A percentile compares a stretch with the other conserved stretches of the same genome.
phyloP scores from a whole-genome alignment of 345 rosid species.

The Euphorbia pulcherrima region DNA sequence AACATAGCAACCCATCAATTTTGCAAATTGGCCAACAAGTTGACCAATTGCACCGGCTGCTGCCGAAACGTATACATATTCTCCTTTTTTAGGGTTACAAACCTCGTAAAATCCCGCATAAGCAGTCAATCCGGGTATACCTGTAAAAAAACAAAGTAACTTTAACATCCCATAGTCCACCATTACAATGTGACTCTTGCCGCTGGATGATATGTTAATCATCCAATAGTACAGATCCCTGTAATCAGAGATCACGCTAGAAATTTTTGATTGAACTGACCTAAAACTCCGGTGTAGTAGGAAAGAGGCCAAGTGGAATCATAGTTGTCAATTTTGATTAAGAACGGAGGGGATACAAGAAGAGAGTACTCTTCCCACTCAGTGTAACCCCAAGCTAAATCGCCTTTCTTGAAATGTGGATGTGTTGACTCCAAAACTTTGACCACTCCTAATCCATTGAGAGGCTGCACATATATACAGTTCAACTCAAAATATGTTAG shows the following conservation, averaged over 20 bases:
- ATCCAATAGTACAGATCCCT: no score
- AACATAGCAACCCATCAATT: slow-evolving; percentile 28
- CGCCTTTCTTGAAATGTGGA: slow-evolving; percentile 51
- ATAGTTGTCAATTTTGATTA: slow-evolving; percentile 43
- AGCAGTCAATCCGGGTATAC: slow-evolving; percentile 38
- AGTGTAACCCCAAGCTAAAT: slow-evolving; percentile 53
- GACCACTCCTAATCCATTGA: slow-evolving; percentile 54
- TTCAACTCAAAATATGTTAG: not conserved
- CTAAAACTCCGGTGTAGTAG: slow-evolving; percentile 60
- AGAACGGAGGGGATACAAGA: slow-evolving; percentile 25
- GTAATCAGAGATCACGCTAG: no score
- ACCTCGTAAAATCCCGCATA: slow-evolving; percentile 31
- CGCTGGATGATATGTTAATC: no score
- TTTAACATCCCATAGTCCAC: no score
- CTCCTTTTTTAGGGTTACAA: slow-evolving; percentile 32
- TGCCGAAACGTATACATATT: slow-evolving; percentile 21
- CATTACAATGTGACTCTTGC: no score
- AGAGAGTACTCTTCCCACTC: slow-evolving; percentile 67
- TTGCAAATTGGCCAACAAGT: slow-evolving; percentile 36
- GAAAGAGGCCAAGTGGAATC: slow-evolving; percentile 46
- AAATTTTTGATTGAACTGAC: no score
- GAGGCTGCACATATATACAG: slow-evolving; percentile 32
- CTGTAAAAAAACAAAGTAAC: no score
- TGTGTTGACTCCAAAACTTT: slow-evolving; percentile 51
- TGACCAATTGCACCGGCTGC: slow-evolving; percentile 37